Conservation (phyloP, 352 stramenopile species). For the Phytophthora capsici region DNA sequence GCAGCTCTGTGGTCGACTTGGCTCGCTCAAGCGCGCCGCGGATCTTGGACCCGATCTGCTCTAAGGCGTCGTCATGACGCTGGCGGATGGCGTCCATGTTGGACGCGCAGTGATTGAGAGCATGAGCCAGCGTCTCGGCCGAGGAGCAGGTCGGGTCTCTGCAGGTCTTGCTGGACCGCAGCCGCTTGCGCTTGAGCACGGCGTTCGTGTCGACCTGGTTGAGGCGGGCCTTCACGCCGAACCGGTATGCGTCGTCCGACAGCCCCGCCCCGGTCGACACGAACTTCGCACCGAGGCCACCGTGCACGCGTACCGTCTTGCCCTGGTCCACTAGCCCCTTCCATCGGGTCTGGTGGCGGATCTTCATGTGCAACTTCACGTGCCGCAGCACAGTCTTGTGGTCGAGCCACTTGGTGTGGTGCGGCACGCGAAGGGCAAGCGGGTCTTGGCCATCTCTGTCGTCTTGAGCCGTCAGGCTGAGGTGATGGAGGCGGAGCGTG, state of each 20-base stretch:
- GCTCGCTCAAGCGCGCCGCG: not conserved
- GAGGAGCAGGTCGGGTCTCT: too few relatives aligned
- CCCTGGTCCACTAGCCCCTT: not conserved
- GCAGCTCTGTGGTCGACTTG: conserved; percentile 4
- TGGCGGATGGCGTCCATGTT: too few relatives aligned
- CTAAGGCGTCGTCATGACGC: too few relatives aligned
- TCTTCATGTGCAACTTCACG: conserved; percentile 11
- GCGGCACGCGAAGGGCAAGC: conserved; percentile 2
- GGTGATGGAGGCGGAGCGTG: not conserved
- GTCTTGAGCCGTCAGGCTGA: not conserved
- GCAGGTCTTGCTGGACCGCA: too few relatives aligned
- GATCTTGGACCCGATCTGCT: too few relatives aligned
- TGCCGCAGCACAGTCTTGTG: conserved; percentile 13
- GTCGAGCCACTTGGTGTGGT: conserved; percentile 5
- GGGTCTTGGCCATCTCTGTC: not conserved
- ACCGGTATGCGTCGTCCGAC: too few relatives aligned
- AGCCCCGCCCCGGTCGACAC: too few relatives aligned
- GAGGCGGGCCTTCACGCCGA: not conserved
- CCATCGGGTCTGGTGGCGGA: conserved; percentile 1
- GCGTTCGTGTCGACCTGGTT: too few relatives aligned
- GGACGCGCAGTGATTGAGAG: too few relatives aligned
- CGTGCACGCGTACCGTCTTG: not conserved
- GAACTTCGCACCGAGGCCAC: too few relatives aligned
- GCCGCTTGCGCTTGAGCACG: too few relatives aligned
- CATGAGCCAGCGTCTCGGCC: too few relatives aligned